Evolutionary conservation across 345 rosid species (phyloP).

Genomic region (Rhodamnia argentea): DNA sequence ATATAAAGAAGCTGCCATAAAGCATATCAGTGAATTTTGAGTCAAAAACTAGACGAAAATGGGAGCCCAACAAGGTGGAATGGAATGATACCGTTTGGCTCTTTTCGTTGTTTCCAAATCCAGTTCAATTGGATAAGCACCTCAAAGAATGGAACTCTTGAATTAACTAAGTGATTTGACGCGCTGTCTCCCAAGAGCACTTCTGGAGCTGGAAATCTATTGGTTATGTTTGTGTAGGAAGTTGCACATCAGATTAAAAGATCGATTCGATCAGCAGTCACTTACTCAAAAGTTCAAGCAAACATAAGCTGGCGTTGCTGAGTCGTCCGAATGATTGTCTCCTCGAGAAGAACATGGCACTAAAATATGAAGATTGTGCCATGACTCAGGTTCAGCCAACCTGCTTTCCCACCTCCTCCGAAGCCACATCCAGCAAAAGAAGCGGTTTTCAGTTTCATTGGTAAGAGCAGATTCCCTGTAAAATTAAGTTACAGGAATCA

Average conservation of each 20-base stretch:
- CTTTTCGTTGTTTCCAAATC: background rate
- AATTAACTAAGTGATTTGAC: background rate
- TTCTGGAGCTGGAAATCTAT: background rate
- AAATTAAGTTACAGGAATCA: background rate
- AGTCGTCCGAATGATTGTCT: background rate
- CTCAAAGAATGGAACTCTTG: background rate
- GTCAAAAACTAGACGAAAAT: background rate
- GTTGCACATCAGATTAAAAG: background rate
- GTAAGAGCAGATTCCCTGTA: background rate
- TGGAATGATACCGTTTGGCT: background rate
- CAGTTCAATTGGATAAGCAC: background rate
- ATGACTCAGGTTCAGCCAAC: background rate
- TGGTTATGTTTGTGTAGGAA: background rate
- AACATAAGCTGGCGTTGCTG: background rate
- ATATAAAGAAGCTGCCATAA: background rate
- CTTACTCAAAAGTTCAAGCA: background rate
- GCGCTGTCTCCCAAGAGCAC: background rate
- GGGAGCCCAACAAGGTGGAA: background rate
- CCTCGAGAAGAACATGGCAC: background rate
- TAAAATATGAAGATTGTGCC: background rate
- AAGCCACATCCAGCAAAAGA: background rate
- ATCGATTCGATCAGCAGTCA: background rate
- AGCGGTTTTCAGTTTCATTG: background rate
- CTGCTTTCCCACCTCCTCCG: background rate
- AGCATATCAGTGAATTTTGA: background rate